Conservation (phyloP, 2,329 filamentous ascomycete genomes). For the Microcera coccophila region DNA sequence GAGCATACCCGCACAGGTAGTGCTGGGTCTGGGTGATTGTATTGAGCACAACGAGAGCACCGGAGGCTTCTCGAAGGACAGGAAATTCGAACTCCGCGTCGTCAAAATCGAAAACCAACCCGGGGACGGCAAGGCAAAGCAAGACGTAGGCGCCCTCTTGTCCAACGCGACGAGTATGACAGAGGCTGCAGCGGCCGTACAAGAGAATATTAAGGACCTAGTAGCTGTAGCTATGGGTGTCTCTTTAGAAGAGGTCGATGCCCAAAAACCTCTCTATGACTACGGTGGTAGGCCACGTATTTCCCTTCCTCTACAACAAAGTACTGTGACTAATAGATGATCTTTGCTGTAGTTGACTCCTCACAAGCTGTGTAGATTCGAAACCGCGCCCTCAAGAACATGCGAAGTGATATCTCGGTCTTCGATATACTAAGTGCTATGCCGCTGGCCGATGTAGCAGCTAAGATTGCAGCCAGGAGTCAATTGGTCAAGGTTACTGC, state of each 20-base stretch:
- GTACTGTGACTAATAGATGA: no score
- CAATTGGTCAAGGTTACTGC: no score
- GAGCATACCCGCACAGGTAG: constrained; percentile 3
- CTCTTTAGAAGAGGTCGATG: neutral
- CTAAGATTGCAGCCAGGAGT: no score
- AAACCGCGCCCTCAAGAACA: no score
- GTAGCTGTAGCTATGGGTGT: neutral
- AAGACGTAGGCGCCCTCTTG: neutral
- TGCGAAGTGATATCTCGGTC: no score
- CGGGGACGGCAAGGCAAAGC: neutral
- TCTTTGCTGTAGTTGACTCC: no score
- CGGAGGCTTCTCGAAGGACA: neutral
- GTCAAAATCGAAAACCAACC: neutral
- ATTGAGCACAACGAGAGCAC: constrained; percentile 4
- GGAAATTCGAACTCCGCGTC: neutral
- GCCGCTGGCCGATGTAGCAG: no score
- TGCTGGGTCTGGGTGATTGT: constrained; percentile 6
- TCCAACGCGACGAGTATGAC: neutral
- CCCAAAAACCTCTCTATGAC: neutral
- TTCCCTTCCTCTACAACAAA: no score
- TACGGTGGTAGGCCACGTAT: no score
- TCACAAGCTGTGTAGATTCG: no score
- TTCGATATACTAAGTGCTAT: no score
- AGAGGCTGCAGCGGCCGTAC: neutral
- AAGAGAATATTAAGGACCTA: neutral